phyloP scores from a whole-genome alignment of 2,329 filamentous ascomycete species.

The Colletotrichum cuscutae region DNA sequence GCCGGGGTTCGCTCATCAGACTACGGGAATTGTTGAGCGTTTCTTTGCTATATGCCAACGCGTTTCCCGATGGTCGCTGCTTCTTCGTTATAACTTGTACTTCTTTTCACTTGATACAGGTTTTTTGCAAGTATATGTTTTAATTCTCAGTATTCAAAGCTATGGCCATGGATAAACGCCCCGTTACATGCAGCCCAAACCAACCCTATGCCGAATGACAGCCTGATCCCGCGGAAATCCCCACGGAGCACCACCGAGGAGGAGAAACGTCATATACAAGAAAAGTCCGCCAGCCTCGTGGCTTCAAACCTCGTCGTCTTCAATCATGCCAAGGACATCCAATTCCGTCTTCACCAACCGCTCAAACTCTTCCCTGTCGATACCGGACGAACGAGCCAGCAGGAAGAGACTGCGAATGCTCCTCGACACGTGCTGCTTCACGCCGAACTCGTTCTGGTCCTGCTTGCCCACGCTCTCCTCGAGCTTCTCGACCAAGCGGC shows the following conservation, averaged over 20 bases:
- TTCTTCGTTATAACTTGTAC: background rate
- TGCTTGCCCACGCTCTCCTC: constrained; percentile 66
- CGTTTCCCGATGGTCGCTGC: background rate
- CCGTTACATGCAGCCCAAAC: constrained; percentile 25
- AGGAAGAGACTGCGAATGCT: constrained; percentile 82
- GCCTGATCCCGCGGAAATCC: constrained; percentile 26
- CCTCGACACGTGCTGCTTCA: constrained; percentile 82
- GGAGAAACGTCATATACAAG: constrained; percentile 22
- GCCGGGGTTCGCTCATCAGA: background rate
- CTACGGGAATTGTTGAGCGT: constrained; percentile 15
- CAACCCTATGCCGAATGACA: constrained; percentile 23
- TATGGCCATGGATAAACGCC: constrained; percentile 16
- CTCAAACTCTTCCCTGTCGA: constrained; percentile 80
- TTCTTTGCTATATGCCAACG: background rate
- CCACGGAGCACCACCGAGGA: constrained; percentile 26
- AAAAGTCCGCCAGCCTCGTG: background rate
- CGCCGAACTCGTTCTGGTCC: constrained; percentile 75
- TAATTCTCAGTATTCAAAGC: background rate
- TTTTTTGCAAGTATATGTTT: too few relatives aligned
- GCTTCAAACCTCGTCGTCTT: constrained; percentile 55
- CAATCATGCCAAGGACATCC: constrained; percentile 75
- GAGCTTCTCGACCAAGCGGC: constrained; percentile 69
- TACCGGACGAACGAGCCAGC: constrained; percentile 76
- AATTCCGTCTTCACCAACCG: constrained; percentile 77
- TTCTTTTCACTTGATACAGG: background rate